Evolutionary conservation across 352 stramenopile species (phyloP).

Genomic region (Phytophthora megakarya): DNA sequence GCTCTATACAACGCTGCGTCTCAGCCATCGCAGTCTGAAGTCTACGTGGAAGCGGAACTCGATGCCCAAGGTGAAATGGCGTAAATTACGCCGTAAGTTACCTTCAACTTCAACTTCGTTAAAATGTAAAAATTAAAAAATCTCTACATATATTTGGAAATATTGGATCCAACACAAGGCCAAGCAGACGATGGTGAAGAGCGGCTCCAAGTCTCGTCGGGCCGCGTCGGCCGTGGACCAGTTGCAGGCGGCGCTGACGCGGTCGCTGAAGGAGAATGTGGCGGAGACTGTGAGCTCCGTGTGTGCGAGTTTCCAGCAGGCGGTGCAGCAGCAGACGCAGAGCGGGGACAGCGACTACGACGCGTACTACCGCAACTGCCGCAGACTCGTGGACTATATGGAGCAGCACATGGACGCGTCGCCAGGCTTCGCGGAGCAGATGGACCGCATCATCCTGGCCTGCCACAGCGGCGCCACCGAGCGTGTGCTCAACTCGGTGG

Average conservation of each 20-base stretch:
- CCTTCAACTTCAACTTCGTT: no score
- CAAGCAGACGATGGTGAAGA: constrained; percentile 36
- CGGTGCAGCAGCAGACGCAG: constrained; percentile 17
- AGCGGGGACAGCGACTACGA: constrained; percentile 51
- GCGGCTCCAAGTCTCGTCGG: constrained; percentile 26
- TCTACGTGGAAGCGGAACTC: no score
- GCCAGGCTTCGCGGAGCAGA: constrained; percentile 41
- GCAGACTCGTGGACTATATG: constrained; percentile 68
- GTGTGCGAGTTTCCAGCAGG: constrained; percentile 47
- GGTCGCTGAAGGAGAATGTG: constrained; percentile 52
- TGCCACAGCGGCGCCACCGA: constrained; percentile 62
- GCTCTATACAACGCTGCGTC: constrained; percentile 74
- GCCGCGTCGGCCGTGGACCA: constrained; percentile 27
- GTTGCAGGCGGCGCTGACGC: constrained; percentile 44
- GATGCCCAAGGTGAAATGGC: no score
- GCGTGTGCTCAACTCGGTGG: constrained; percentile 54
- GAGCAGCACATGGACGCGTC: constrained; percentile 65
- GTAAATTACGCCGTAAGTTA: no score
- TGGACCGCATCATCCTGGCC: constrained; percentile 74
- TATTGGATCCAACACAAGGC: no score
- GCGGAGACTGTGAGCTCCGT: constrained; percentile 55
- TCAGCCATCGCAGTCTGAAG: no score
- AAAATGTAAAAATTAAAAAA: no score
- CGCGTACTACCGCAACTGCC: constrained; percentile 60
- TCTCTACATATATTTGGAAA: no score